Evolutionary conservation across 2,329 filamentous ascomycete genomes (phyloP).

Genomic region (Pezicula neosporulosa): DNA sequence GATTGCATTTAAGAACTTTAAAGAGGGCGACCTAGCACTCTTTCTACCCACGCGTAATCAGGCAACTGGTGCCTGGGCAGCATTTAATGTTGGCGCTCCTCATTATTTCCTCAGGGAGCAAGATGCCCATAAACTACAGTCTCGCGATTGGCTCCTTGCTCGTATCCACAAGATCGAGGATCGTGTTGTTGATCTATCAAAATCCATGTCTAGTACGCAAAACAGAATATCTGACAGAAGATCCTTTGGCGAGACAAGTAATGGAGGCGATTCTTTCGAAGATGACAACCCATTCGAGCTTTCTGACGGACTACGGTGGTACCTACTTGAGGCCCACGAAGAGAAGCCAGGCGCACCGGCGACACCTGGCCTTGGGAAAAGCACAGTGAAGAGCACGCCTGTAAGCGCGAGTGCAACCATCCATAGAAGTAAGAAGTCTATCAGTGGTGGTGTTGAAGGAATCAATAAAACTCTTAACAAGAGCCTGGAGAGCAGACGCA

Average conservation of each 20-base stretch:
- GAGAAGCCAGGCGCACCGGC: conserved; percentile 88
- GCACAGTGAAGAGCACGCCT: conserved; percentile 82
- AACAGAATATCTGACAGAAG: conserved; percentile 32
- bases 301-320: conserved; percentile 93
- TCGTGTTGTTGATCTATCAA: conserved; percentile 87
- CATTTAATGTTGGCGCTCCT: conserved; percentile 95
- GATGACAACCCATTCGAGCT: conserved; percentile 97
- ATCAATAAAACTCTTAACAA: conserved; percentile 78
- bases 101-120: conserved; percentile 96
- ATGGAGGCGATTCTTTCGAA: conserved; percentile 56
- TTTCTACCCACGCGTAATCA: conserved; percentile 95
- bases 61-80: conserved; percentile 91
- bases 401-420: conserved; percentile 82
- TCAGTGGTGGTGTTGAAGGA: conserved; percentile 58
- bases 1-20: conserved; percentile 93
- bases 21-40: conserved; percentile 89
- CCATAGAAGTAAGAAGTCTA: conserved; percentile 38
- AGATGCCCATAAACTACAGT: conserved; percentile 78
- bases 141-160: conserved; percentile 93
- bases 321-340: conserved; percentile 88
- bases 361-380: conserved; percentile 89
- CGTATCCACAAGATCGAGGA: conserved; percentile 90
- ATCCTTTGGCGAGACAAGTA: conserved; percentile 47
- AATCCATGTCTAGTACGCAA: conserved; percentile 49
- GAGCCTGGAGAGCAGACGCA: conserved; percentile 86